Base-by-base conservation (phyloP, 2,329 filamentous ascomycete genomes). In the Neophaeococcomyces mojaviensis region DNA sequence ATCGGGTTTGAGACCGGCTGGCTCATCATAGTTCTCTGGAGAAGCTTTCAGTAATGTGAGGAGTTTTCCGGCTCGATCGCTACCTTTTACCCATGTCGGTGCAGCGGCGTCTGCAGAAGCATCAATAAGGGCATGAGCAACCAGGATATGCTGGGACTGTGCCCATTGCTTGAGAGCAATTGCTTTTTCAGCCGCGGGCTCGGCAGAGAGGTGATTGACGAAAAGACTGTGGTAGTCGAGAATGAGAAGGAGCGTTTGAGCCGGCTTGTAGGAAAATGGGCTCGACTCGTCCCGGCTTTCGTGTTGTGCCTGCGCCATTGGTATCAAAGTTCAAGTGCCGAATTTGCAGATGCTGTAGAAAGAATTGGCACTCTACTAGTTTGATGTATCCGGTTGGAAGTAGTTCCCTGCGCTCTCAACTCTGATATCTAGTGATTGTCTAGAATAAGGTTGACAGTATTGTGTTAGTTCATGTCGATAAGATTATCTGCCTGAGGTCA, bases 211-310 rank as follows among this genome's bases (percentile, higher is more conserved):
- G 39, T 41, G 38, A 8, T 52, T 18, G n/a, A 59, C 48, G 20
- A 58, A 48, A 12, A 57, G 28, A 30, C 46, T 46, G 49, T 63
- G 59, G 39, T 61, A 63, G 52, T 63, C 61, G 5, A 62, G 54
- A 8, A 63, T 55, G n/a, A 62, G 50, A 2, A 63, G 40, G 7
- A 58, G 58, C 1, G 60, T 62, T 39, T 62, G 49, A 13, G 53
- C 53, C 8, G 59, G 52, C 8, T 47, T 43, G 41, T 61, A 58
- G n/a, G 43, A 49, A 8, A 50, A 41, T 22, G 50, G 52, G 50
- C 10, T 34, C 18, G 32, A 34, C n/a, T n/a, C n/a, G n/a, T n/a
- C n/a, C n/a, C n/a, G n/a, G n/a, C n/a, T n/a, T n/a, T n/a, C n/a
- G n/a, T n/a, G n/a, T n/a, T n/a, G n/a, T n/a, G n/a, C n/a, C n/a